These are phyloP conservation scores for Juncus inflexus DNA, from an alignment of 176 grass and related monocot species.

Conservation along the genomic window DNA sequence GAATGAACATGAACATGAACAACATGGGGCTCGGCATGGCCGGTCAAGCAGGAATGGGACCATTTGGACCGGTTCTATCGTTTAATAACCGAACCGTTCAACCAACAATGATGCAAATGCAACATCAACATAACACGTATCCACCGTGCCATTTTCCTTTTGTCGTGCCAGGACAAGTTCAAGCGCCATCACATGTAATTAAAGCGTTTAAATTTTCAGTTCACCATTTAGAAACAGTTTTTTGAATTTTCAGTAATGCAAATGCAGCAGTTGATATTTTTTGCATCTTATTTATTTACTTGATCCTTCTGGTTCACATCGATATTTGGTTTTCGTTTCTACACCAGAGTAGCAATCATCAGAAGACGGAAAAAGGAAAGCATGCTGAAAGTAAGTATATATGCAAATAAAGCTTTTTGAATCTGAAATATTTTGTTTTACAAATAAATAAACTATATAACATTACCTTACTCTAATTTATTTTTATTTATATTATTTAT, in stretches of 20 bases:
- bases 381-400: neutral
- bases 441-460: neutral
- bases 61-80: constrained; percentile 8
- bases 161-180: constrained; percentile 8
- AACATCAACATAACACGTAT: neutral
- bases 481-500: neutral
- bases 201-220: neutral
- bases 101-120: constrained; percentile 11
- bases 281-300: neutral
- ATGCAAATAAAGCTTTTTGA: neutral
- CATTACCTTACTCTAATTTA: constrained; percentile 2
- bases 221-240: neutral
- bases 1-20: constrained; percentile 6
- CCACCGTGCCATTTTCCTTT: constrained; percentile 16
- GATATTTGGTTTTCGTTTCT: neutral
- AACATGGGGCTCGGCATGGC: constrained; percentile 1
- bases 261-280: neutral
- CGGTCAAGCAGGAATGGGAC: neutral
- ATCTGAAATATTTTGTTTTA: neutral
- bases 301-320: no score
- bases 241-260: neutral
- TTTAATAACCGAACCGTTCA: constrained; percentile 2
- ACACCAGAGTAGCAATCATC: constrained; percentile 3
- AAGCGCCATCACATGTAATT: constrained; percentile 24
- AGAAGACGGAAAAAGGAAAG: constrained; percentile 6